Evolutionary conservation across 2,329 filamentous ascomycete species (phyloP).

Genomic region (Coniochaeta hoffmannii): DNA sequence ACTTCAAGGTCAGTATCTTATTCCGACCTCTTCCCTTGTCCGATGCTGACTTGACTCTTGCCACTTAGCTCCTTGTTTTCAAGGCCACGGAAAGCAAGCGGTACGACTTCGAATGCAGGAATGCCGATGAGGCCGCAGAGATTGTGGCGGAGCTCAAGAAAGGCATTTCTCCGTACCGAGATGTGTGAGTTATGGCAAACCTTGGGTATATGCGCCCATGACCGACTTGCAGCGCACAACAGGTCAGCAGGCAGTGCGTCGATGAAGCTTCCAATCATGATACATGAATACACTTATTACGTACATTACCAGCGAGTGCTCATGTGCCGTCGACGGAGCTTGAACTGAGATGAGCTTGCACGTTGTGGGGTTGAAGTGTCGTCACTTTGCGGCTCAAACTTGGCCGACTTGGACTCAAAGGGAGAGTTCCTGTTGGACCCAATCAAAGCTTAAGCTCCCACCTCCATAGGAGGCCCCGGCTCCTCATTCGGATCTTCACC

Average conservation of each 20-base stretch:
- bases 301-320: neutral
- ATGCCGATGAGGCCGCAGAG: conserved; percentile 63
- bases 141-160: conserved; percentile 74
- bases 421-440: too few species aligned
- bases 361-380: neutral
- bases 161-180: conserved; percentile 60
- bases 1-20: conserved; percentile 57
- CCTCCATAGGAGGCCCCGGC: too few species aligned
- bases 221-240: too few species aligned
- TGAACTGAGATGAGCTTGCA: neutral
- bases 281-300: too few species aligned
- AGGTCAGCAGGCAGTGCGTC: too few species aligned
- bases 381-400: neutral
- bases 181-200: conserved; percentile 35
- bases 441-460: too few species aligned
- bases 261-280: too few species aligned
- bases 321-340: neutral
- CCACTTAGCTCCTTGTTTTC: conserved; percentile 57
- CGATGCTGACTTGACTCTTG: neutral
- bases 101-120: conserved; percentile 79
- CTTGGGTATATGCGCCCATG: too few species aligned
- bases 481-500: too few species aligned
- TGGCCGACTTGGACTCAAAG: neutral
- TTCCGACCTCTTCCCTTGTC: neutral
- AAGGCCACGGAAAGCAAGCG: conserved; percentile 69